Percentiles rank a stretch among this genome's conserved stretches.
These are phyloP conservation scores for Fusarium praegraminearum DNA, from an alignment of 2,329 filamentous ascomycete species.

Conservation along the genomic window DNA sequence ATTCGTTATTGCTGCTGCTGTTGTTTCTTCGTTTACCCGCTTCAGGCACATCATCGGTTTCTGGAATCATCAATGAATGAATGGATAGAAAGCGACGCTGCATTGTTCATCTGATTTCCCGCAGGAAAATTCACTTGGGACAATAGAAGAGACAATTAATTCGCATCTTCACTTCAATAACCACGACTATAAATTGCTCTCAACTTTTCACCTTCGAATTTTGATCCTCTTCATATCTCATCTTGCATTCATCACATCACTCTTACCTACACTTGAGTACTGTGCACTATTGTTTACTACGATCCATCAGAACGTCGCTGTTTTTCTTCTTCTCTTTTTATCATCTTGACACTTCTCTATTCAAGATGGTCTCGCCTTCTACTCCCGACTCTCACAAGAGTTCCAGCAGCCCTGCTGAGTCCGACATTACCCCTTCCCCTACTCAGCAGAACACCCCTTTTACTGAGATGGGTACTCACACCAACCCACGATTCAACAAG, in stretches of 20 bases:
- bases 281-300: conserved; percentile 1
- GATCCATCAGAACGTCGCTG: not conserved
- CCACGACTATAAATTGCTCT: conserved; percentile 28
- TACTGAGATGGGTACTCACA: conserved; percentile 22
- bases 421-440: conserved; percentile 15
- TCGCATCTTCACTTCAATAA: not conserved
- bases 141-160: conserved; percentile 23
- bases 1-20: not conserved
- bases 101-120: conserved; percentile 18
- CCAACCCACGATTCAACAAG: conserved; percentile 4
- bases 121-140: conserved; percentile 6
- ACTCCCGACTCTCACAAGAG: conserved; percentile 23
- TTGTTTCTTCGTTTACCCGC: not conserved
- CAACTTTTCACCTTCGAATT: conserved; percentile 13
- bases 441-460: conserved; percentile 28
- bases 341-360: conserved; percentile 6
- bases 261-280: not conserved
- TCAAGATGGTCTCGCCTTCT: conserved; percentile 15
- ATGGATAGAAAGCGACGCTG: conserved; percentile 18
- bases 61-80: conserved; percentile 23
- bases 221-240: conserved; percentile 25
- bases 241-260: not conserved
- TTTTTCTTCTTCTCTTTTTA: not conserved
- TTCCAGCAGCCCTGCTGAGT: conserved; percentile 26
- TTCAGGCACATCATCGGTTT: conserved; percentile 13